Evolutionary conservation across 768 basidiomycete genomes (phyloP), one percentile per base, ranked within the genome.

Genomic region (Chalciporus piperatus): DNA sequence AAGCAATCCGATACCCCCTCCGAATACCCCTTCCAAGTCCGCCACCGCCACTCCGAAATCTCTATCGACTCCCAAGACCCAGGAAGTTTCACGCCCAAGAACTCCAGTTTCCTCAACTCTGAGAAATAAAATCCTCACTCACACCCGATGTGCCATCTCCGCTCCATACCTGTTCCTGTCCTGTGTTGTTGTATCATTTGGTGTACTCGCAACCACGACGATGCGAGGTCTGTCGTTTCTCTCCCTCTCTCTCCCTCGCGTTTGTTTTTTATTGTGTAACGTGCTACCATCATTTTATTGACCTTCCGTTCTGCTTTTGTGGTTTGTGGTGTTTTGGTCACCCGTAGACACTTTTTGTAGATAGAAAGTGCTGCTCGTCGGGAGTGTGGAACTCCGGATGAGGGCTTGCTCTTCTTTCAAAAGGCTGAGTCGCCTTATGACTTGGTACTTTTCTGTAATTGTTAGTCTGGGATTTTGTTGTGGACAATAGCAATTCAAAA

Each of bases 11-110:
- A 65, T 13, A 0, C 3, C 3, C 47, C 59, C 20, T 44, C 59
- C 2, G 70, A 71, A 48, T 73, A 62, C 43, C 51, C 58, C 23
- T 67, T 72, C 47, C 54, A 66, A 22, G 62, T 71, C 6, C 64
- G 68, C 14, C 64, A 72, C 8, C 56, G 59, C 51, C 63, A 60
- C 41, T 71, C 70, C 3, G 60, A 59, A 16, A 58, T 64, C 42
- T 72, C 70, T 1, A 56, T 70, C 35, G 72, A 69, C 35, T 68
- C 70, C 1, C 62, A 61, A 22, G 67, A 66, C 13, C 64, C 57
- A 33, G 66, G 53, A 37, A 42, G 32, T 8, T 54, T 58, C 41
- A 65, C 65, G 27, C 62, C 60, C 6, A 62, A 59, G 33, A 59
- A 57, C 35, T 63, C 59, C 33, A 66, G 55, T 35, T 68, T 70